These are phyloP conservation scores for Metschnikowia continentalis DNA, from an alignment of 805 yeast genomes.

Conservation along the genomic window DNA sequence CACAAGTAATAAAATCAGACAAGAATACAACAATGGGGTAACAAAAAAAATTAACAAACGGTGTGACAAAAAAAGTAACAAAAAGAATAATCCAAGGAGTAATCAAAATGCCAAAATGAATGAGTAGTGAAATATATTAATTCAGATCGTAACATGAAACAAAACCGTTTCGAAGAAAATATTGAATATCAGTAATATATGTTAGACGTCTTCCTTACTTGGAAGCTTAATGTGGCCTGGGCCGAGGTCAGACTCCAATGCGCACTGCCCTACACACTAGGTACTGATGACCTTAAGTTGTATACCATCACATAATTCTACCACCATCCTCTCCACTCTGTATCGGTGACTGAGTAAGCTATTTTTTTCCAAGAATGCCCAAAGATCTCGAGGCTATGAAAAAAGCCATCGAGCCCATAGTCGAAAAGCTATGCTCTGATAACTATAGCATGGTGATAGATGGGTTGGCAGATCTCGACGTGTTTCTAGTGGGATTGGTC, in stretches of 20 bases:
- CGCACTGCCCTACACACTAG: constrained; percentile 1
- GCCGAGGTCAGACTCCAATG: neutral
- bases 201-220: too few species aligned
- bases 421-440: constrained; percentile 7
- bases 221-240: neutral
- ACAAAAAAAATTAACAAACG: too few species aligned
- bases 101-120: too few species aligned
- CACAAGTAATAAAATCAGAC: too few species aligned
- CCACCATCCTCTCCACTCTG: too few species aligned
- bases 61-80: too few species aligned
- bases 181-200: too few species aligned
- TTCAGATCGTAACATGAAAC: too few species aligned
- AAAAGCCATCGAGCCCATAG: constrained; percentile 2
- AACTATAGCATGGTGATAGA: constrained; percentile 3
- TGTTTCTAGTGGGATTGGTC: constrained; percentile 8
- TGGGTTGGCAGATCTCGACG: constrained; percentile 10
- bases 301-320: neutral
- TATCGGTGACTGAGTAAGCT: neutral
- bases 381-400: constrained; percentile 4
- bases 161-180: too few species aligned
- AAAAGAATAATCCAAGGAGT: too few species aligned
- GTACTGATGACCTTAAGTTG: neutral
- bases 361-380: neutral
- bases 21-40: too few species aligned
- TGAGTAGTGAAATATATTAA: too few species aligned